phyloP scores from a whole-genome alignment of 139 green algal genomes.

The Penium margaritaceum region DNA sequence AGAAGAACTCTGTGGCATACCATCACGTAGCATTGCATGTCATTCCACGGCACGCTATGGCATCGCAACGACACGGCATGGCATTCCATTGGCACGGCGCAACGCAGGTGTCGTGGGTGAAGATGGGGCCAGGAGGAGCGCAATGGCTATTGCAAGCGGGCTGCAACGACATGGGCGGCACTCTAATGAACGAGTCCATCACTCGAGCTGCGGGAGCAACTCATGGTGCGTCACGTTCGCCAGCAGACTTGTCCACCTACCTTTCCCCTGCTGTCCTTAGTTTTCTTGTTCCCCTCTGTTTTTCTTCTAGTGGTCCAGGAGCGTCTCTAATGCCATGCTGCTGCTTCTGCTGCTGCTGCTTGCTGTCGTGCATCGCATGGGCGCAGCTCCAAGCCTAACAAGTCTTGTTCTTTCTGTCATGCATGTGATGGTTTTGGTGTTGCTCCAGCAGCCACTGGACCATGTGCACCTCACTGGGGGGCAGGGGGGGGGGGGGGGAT shows the following conservation, averaged over 20 bases:
- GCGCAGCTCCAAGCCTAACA: not conserved
- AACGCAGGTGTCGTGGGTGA: slow-evolving; percentile 73
- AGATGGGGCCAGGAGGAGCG: slow-evolving; percentile 72
- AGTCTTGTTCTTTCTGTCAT: not conserved
- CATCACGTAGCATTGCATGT: too few species aligned
- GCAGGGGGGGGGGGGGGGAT: not conserved
- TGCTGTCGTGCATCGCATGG: not conserved
- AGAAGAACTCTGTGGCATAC: too few species aligned
- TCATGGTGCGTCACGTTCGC: slow-evolving; percentile 50
- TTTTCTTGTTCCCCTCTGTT: not conserved
- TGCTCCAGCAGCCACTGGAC: not conserved
- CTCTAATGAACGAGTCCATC: slow-evolving; percentile 87
- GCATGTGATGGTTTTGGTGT: not conserved
- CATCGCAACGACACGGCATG: too few species aligned
- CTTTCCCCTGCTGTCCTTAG: not conserved
- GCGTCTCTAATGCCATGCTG: not conserved
- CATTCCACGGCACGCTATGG: too few species aligned
- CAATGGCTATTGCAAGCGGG: slow-evolving; percentile 62
- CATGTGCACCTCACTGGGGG: not conserved
- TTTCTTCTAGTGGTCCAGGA: not conserved
- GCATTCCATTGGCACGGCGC: too few species aligned
- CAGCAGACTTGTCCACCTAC: not conserved
- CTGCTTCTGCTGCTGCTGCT: not conserved
- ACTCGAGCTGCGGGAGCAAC: slow-evolving; percentile 69
- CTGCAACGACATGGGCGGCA: slow-evolving; percentile 85